Evolutionary conservation across 2,329 filamentous ascomycete genomes (phyloP).

Genomic region (Rhinocladiella similis): DNA sequence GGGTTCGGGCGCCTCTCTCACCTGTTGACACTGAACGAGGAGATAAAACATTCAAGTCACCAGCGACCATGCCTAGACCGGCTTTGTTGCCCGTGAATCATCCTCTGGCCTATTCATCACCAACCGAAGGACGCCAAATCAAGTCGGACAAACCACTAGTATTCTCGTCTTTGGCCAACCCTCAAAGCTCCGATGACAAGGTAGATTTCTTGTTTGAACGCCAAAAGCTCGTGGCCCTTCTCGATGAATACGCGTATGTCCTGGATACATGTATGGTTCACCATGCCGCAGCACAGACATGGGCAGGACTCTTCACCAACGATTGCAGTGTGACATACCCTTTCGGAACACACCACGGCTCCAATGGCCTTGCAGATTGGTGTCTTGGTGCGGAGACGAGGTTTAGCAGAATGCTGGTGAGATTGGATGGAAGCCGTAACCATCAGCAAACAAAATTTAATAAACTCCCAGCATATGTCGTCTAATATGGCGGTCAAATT

Average conservation of each 20-base stretch:
- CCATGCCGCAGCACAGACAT: conserved; percentile 3
- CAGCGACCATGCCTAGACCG: no score
- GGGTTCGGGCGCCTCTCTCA: no score
- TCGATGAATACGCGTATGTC: conserved; percentile 53
- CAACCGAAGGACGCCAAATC: neutral
- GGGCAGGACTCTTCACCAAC: conserved; percentile 16
- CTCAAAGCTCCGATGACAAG: conserved; percentile 8
- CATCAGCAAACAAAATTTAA: neutral
- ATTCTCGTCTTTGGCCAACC: conserved; percentile 3
- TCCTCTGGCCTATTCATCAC: conserved; percentile 6
- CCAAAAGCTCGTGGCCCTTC: conserved; percentile 48
- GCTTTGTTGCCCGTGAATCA: neutral
- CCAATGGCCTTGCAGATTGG: conserved; percentile 11
- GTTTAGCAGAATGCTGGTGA: conserved; percentile 16
- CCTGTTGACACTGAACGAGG: no score
- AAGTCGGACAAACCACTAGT: neutral
- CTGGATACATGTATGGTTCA: conserved; percentile 18
- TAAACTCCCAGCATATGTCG: conserved; percentile 11
- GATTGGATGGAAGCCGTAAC: neutral
- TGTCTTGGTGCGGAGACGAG: conserved; percentile 15
- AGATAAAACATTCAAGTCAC: no score
- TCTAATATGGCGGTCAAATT: conserved; percentile 17
- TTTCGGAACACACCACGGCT: conserved; percentile 15
- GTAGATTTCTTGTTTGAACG: conserved; percentile 17
- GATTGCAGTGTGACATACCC: conserved; percentile 17